phyloP scores from a whole-genome alignment of 202 grass and related monocot species.

The Tripidium arundinaceum region DNA sequence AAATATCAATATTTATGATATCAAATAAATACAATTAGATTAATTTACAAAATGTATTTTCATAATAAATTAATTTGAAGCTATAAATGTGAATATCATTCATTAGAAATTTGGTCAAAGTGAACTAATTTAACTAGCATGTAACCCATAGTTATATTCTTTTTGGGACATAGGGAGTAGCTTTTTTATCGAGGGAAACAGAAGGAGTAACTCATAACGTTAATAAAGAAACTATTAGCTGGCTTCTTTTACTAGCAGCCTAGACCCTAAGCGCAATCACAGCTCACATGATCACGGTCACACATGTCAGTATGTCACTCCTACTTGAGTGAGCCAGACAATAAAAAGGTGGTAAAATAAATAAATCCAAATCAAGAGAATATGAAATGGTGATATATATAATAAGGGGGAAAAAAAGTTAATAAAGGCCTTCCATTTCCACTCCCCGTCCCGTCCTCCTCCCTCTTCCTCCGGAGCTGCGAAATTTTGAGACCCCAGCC shows the following conservation, averaged over 20 bases:
- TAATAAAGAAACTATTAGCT: neutral
- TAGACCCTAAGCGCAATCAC: conserved; percentile 2
- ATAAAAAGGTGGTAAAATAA: neutral
- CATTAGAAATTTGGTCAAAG: too few relatives aligned
- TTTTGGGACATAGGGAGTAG: too few relatives aligned
- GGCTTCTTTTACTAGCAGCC: neutral
- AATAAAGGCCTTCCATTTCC: conserved; percentile 9
- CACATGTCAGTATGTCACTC: neutral
- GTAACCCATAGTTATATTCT: too few relatives aligned
- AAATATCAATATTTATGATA: too few relatives aligned
- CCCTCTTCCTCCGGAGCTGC: conserved; percentile 1
- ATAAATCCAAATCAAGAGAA: neutral
- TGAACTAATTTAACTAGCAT: too few relatives aligned
- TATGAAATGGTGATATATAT: neutral
- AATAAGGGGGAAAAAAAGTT: neutral
- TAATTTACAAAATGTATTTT: too few relatives aligned
- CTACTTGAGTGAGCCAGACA: conserved; percentile 1
- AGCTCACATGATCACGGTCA: conserved; percentile 34
- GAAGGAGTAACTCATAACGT: neutral
- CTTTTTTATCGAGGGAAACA: too few relatives aligned
- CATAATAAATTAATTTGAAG: too few relatives aligned
- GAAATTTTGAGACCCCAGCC: conserved; percentile 40
- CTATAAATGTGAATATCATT: too few relatives aligned
- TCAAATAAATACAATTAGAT: too few relatives aligned
- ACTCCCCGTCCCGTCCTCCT: neutral